Percentiles rank a stretch among this genome's conserved stretches.
These are phyloP conservation scores for Ocimum tenuiflorum DNA, from an alignment of 257 asterid genomes.

Conservation along the genomic window DNA sequence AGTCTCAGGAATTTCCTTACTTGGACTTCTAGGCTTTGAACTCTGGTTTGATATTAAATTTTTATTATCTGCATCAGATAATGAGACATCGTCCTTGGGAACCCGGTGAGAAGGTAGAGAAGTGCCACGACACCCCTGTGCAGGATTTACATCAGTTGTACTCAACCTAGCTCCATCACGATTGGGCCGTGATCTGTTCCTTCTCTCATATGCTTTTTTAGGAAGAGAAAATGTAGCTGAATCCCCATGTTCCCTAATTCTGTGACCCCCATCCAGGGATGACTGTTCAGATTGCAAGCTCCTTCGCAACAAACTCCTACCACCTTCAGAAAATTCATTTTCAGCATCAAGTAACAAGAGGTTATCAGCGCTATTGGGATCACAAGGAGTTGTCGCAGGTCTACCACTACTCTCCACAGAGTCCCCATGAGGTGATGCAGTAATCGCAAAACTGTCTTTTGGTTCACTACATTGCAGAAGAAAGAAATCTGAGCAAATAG, in stretches of 20 bases:
- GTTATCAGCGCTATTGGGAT: slow-evolving; percentile 85
- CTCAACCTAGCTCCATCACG: slow-evolving; percentile 57
- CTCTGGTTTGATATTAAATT: slow-evolving; percentile 25
- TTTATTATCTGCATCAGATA: slow-evolving; percentile 35
- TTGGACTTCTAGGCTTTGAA: slow-evolving; percentile 35
- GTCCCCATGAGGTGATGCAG: slow-evolving; percentile 82
- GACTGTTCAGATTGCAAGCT: slow-evolving; percentile 39
- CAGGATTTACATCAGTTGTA: slow-evolving; percentile 49
- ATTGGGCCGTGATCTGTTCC: slow-evolving; percentile 56
- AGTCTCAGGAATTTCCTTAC: slow-evolving; percentile 34
- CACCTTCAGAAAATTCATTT: slow-evolving; percentile 51
- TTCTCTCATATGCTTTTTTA: slow-evolving; percentile 67
- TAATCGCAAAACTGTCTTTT: slow-evolving; percentile 73
- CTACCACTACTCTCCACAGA: slow-evolving; percentile 87
- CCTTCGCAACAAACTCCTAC: slow-evolving; percentile 36
- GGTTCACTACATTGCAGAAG: slow-evolving; percentile 52
- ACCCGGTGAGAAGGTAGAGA: slow-evolving; percentile 44
- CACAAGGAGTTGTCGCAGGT: slow-evolving; percentile 58
- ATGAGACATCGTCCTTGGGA: slow-evolving; percentile 36
- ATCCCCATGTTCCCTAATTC: slow-evolving; percentile 41
- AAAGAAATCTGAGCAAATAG: slow-evolving; percentile 10
- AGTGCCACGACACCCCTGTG: slow-evolving; percentile 41
- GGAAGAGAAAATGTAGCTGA: slow-evolving; percentile 54
- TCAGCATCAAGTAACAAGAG: slow-evolving; percentile 74
- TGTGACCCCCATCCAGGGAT: slow-evolving; percentile 34